Evolutionary conservation across 2,329 filamentous ascomycete genomes (phyloP).

Genomic region (Penicillium digitatum): DNA sequence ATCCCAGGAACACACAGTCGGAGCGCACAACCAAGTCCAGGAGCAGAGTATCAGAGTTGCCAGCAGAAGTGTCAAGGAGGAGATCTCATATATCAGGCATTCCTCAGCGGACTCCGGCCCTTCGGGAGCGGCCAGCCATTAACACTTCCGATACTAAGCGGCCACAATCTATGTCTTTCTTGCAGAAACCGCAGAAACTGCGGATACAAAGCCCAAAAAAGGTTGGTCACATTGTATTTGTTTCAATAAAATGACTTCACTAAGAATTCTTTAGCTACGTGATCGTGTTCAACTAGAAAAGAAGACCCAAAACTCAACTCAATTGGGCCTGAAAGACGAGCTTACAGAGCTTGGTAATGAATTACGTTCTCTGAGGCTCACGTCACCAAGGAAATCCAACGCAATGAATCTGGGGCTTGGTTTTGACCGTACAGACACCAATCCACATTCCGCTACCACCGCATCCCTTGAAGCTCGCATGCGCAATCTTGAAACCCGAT

Average conservation of each 20-base stretch:
- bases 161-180: slow-evolving; percentile 55
- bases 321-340: slow-evolving; percentile 68
- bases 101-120: slow-evolving; percentile 39
- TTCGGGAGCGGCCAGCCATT: slow-evolving; percentile 34
- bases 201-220: slow-evolving; percentile 62
- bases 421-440: slow-evolving; percentile 27
- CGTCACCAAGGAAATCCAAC: slow-evolving; percentile 33
- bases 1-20: slow-evolving; percentile 30
- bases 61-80: slow-evolving; percentile 40
- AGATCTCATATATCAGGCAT: slow-evolving; percentile 49
- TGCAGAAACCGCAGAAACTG: slow-evolving; percentile 69
- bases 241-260: not conserved
- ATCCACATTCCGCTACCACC: slow-evolving; percentile 16
- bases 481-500: slow-evolving; percentile 61
- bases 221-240: slow-evolving; percentile 26
- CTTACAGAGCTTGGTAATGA: slow-evolving; percentile 77
- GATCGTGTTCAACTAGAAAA: slow-evolving; percentile 83
- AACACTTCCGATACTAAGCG: slow-evolving; percentile 34
- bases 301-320: slow-evolving; percentile 65
- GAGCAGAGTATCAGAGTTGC: slow-evolving; percentile 32
- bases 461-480: slow-evolving; percentile 50
- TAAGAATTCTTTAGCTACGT: slow-evolving; percentile 48
- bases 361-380: slow-evolving; percentile 52
- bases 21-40: slow-evolving; percentile 36
- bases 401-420: slow-evolving; percentile 22